phyloP scores from a whole-genome alignment of 352 stramenopile species.

The Pythium oligandrum region DNA sequence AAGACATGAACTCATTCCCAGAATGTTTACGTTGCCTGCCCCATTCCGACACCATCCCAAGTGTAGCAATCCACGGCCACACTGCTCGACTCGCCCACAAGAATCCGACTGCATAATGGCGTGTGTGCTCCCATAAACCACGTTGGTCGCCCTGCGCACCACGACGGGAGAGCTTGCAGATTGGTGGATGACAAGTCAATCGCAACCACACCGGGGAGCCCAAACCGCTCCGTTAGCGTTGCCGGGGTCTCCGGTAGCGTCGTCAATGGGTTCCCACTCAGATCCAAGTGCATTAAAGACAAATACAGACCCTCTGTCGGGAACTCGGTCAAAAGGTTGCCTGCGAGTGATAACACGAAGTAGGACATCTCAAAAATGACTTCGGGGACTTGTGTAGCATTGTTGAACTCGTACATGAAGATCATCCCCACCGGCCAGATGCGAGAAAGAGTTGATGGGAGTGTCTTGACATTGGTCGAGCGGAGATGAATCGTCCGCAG shows the following conservation, averaged over 20 bases:
- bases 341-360: neutral
- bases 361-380: neutral
- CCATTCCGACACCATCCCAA: neutral
- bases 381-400: neutral
- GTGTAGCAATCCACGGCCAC: neutral
- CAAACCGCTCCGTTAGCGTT: neutral
- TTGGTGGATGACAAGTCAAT: neutral
- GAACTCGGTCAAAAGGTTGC: neutral
- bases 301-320: neutral
- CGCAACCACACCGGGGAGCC: neutral
- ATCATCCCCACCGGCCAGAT: neutral
- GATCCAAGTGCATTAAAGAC: neutral
- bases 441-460: neutral
- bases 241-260: neutral
- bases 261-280: neutral
- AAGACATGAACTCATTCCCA: too few species aligned
- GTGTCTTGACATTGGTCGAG: neutral
- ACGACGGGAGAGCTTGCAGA: neutral
- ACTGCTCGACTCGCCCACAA: neutral
- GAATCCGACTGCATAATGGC: neutral
- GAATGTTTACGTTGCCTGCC: too few species aligned
- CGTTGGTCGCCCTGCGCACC: neutral
- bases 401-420: neutral
- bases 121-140: neutral
- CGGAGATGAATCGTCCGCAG: neutral